Evolutionary conservation across 129 eudicot genomes (phyloP), one percentile per base, ranked within the genome.

Genomic region (Pulicaria dysenterica): DNA sequence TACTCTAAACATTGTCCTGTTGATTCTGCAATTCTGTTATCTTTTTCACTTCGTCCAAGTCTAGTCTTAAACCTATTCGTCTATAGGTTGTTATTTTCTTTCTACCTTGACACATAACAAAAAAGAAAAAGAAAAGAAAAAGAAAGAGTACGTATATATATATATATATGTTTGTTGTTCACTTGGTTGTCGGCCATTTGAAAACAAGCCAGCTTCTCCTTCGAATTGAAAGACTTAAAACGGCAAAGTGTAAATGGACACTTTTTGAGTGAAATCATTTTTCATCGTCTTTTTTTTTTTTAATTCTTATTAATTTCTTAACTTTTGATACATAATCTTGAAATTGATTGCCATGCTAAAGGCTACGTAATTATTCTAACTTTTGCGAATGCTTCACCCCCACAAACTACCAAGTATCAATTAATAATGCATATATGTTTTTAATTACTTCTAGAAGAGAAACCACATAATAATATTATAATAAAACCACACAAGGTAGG

Each of bases 111-210:
- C 31, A 24, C 31, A 24, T 24, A 24, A 24, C 31, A 1, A 24
- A 24, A 24, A 24, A 24, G 2, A 24, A 24, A n/a, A n/a, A n/a
- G n/a, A n/a, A n/a, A n/a, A n/a, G n/a, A n/a, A n/a, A n/a, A n/a
- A n/a, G n/a, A n/a, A n/a, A n/a, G n/a, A n/a, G n/a, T n/a, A n/a
- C n/a, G n/a, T n/a, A n/a, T n/a, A n/a, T n/a, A n/a, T n/a, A n/a
- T n/a, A n/a, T n/a, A n/a, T n/a, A n/a, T n/a, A n/a, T n/a, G n/a
- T n/a, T n/a, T n/a, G n/a, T n/a, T n/a, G n/a, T n/a, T n/a, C n/a
- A n/a, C n/a, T n/a, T n/a, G n/a, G n/a, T n/a, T 62, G 78, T 49
- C 70, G 70, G 45, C 71, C 78, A 50, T 62, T 50, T 13, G n/a
- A 6, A 42, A 40, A 10, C 44, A 49, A 60, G 24, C 38, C 47